Percentiles rank a stretch among this genome's conserved stretches.
Conservation (phyloP, 805 yeast species). For the Candida adriatica region DNA sequence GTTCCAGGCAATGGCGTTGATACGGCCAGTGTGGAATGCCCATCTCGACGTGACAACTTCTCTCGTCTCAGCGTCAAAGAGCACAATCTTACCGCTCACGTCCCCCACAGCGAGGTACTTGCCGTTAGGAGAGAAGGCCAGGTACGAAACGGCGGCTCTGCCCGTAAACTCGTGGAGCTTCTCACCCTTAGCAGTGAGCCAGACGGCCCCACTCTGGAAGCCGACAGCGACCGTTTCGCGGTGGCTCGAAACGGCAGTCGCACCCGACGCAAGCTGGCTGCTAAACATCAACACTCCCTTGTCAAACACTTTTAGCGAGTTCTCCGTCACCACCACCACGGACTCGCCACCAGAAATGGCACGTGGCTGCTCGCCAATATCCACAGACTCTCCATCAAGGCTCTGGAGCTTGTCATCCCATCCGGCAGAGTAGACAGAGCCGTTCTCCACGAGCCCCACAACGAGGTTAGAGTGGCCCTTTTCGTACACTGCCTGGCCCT, state of each 20-base stretch:
- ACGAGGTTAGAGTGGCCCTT: constrained; percentile 61
- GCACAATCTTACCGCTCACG: constrained; percentile 74
- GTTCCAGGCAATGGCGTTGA: constrained; percentile 75
- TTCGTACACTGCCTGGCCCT: constrained; percentile 31
- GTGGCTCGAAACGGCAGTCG: constrained; percentile 41
- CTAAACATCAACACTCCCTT: constrained; percentile 26
- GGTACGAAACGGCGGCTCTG: constrained; percentile 55
- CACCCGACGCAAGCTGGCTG: constrained; percentile 30
- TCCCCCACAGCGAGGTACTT: constrained; percentile 79
- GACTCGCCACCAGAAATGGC: constrained; percentile 30
- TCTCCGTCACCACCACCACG: constrained; percentile 34
- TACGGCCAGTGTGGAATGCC: constrained; percentile 89
- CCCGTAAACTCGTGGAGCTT: constrained; percentile 27
- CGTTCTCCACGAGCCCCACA: constrained; percentile 37
- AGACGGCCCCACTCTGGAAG: constrained; percentile 31
- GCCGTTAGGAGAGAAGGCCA: constrained; percentile 67
- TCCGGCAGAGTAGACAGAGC: constrained; percentile 48
- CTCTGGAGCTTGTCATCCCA: constrained; percentile 81
- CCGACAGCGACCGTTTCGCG: constrained; percentile 43
- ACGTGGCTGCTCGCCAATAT: constrained; percentile 44
- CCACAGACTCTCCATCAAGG: constrained; percentile 26
- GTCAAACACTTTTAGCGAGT: constrained; percentile 28
- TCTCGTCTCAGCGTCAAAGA: constrained; percentile 51
- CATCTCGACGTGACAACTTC: constrained; percentile 76
- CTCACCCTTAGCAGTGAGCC: constrained; percentile 31